Evolutionary conservation across 1,284 basidiomycete species (phyloP), one percentile per base, ranked within the genome.

Genomic region (Ganoderma multipileum): DNA sequence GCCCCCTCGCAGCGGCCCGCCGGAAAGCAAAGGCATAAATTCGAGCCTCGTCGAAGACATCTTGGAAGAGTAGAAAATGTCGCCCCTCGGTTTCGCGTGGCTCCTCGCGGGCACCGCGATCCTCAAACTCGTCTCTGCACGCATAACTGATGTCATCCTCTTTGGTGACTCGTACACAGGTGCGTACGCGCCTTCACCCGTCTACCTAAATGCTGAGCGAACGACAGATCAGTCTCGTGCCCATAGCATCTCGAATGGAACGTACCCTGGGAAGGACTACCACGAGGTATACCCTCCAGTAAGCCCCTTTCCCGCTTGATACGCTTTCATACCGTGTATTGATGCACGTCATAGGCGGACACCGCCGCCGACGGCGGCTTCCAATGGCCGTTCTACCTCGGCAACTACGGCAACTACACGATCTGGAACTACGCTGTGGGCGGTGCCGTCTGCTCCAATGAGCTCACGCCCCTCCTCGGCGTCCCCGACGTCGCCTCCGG

Each of bases 361-460:
- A 66, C 50, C 6, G 65, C 65, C 6, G 65, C 65, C 14, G 60
- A 66, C n/a, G 65, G 65, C 12, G 65, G 65, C 52, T 66, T 66
- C 39, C 65, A 66, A 16, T 66, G 65, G 65, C 65, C 65, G 2
- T 66, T 61, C 65, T 66, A 66, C 65, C 59, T 66, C 26, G 65
- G 65, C 1, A 20, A 62, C 6, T 62, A 66, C 52, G 65, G 65
- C 14, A 57, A 62, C 60, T 61, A 66, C 65, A 66, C 14, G 28
- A 62, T 66, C 65, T 66, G 65, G 65, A 66, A 66, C 41, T 66
- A 66, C 50, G 65, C 65, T 20, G 65, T 66, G 20, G 65, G 65
- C 52, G 65, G 65, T 26, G 65, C 60, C 9, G 50, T 62, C 18
- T 66, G 65, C 52, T 66, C 65, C 4, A 55, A 66, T 50, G 28